phyloP scores from a whole-genome alignment of 1,139 yeast genomes.

The Saccharomycopsis crataegensis region DNA sequence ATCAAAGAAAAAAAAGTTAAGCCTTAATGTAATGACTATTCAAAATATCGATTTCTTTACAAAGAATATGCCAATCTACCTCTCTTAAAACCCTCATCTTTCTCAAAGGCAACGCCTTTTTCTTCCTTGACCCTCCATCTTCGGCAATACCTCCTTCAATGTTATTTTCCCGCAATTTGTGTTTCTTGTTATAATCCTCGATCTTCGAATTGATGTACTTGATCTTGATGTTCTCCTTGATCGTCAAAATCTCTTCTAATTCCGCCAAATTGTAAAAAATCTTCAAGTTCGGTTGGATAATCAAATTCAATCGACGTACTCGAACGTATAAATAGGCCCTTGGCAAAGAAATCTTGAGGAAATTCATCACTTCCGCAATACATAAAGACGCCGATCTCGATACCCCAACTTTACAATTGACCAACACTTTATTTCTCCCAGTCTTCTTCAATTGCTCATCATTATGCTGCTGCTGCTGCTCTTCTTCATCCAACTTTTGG shows the following conservation, averaged over 20 bases:
- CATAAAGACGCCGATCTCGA: constrained; percentile 86
- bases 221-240: constrained; percentile 32
- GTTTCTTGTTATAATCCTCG: constrained; percentile 21
- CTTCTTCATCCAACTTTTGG: background rate
- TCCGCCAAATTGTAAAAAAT: constrained; percentile 78
- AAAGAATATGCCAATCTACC: constrained; percentile 86
- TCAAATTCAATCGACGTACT: constrained; percentile 77
- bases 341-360: constrained; percentile 54
- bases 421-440: constrained; percentile 30
- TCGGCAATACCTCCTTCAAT: background rate
- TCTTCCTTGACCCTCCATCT: constrained; percentile 12
- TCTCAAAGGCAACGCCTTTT: constrained; percentile 14
- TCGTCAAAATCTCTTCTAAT: constrained; percentile 52
- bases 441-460: background rate
- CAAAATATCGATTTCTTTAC: constrained; percentile 73
- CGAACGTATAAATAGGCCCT: constrained; percentile 76
- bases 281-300: constrained; percentile 83
- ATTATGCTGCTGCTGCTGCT: background rate
- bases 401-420: constrained; percentile 90
- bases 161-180: background rate
- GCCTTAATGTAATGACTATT: constrained; percentile 39
- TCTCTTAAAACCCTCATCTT: constrained; percentile 42
- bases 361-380: constrained; percentile 82
- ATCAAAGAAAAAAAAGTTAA: background rate
- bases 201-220: constrained; percentile 35